Conservation (phyloP, 768 basidiomycete species). For the Coprinellus micaceus region DNA sequence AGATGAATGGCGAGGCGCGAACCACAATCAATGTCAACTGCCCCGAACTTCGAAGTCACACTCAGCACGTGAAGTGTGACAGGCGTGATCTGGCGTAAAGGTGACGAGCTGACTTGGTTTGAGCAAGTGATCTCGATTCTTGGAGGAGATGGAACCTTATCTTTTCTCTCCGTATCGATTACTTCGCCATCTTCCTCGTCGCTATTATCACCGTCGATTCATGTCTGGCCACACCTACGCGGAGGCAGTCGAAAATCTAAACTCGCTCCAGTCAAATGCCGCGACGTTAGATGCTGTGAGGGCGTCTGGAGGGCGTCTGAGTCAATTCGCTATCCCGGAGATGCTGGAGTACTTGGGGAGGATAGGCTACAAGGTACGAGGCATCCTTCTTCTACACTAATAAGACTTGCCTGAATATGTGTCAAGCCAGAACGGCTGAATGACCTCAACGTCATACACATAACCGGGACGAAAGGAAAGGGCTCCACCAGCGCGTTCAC, state of each 20-base stretch:
- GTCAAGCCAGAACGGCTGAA: conserved; percentile 79
- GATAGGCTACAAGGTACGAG: conserved; percentile 79
- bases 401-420: conserved; percentile 13
- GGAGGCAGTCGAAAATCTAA: conserved; percentile 70
- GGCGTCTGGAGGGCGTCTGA: conserved; percentile 60
- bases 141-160: conserved; percentile 18
- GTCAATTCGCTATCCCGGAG: conserved; percentile 72
- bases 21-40: neutral
- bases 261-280: conserved; percentile 88
- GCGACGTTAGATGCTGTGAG: conserved; percentile 84
- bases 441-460: conserved; percentile 86
- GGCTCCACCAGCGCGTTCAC: conserved; percentile 95
- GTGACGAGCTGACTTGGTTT: neutral
- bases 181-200: conserved; percentile 10
- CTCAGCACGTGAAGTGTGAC: neutral
- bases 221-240: conserved; percentile 69
- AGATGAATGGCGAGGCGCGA: neutral
- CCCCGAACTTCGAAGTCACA: neutral
- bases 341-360: conserved; percentile 86
- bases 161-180: conserved; percentile 20
- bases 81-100: neutral
- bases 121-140: no score
- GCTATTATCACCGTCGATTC: conserved; percentile 15
- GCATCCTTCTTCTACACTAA: neutral
- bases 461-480: conserved; percentile 98